Conservation (phyloP, 768 basidiomycete species). For the Postia placenta region DNA sequence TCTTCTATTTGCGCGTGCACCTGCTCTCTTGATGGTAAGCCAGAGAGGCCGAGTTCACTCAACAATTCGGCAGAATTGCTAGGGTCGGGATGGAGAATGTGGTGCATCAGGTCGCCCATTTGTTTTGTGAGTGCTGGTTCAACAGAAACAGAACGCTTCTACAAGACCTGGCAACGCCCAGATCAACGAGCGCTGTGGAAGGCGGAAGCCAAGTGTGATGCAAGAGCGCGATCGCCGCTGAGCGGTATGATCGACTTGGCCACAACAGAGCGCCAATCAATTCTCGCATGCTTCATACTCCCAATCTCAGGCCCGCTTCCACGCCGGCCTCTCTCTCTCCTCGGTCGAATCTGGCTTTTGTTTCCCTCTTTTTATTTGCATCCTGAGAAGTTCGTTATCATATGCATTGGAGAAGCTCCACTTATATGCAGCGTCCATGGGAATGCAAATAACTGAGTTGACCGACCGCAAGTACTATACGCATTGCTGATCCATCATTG, state of each 20-base stretch:
- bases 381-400: no score
- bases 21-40: conserved; percentile 50
- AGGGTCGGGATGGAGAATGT: conserved; percentile 36
- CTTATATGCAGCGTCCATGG: no score
- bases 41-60: conserved; percentile 49
- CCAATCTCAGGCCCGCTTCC: no score
- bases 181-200: neutral
- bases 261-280: neutral
- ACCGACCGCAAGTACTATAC: no score
- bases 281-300: neutral
- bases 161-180: neutral
- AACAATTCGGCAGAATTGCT: conserved; percentile 40
- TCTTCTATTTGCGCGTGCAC: conserved; percentile 69
- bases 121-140: no score
- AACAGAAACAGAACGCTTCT: neutral
- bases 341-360: no score
- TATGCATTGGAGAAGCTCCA: no score
- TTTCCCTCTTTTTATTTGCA: no score
- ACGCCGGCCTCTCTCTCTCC: no score
- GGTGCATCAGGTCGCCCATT: neutral
- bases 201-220: neutral
- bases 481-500: no score
- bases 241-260: neutral
- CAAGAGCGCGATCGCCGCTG: neutral
- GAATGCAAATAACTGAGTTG: no score